Evolutionary conservation across 257 asterid genomes (phyloP), one percentile per base, ranked within the genome.

Genomic region (Penstemon davidsonii): DNA sequence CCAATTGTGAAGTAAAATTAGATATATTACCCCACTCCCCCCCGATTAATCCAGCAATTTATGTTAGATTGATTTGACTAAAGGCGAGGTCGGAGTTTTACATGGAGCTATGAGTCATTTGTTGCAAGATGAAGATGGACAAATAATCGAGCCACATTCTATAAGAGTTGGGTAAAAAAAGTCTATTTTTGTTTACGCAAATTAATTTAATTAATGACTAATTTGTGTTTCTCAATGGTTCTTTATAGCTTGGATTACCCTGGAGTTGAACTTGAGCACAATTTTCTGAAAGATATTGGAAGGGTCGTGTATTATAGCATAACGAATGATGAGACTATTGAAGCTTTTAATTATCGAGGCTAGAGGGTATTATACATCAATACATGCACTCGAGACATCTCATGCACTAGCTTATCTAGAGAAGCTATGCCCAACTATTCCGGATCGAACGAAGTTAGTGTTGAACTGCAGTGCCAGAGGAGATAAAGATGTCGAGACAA

Each of bases 21-120:
- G 25, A 19, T 19, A 0, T 19, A 19, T 19, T 19, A 19, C 25
- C 25, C 25, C 25, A 19, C 25, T 19, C 1, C 25, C 25, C 25
- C 25, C 1, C 1, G 25, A 19, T 19, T 19, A 19, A 19, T 19
- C 25, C 0, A 19, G 25, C 25, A 19, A 19, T 19, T 19, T 19
- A 19, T 19, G 25, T 19, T n/a, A n/a, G n/a, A n/a, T n/a, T n/a
- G n/a, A n/a, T 8, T 77, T 90, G 81, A 84, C 96, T 10, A 85
- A 80, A 75, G 99, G 99, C 61, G 97, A 93, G 79, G 83, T 93
- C 33, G 96, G 99, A 42, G 97, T 93, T 25, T 51, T 90, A 58
- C 97, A 93, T 53, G 99, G 99, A 72, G 97, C 99, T 62, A 88
- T 93, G 97, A 93, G 97, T 75, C 90, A 93, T 75, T 70, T 93